Evolutionary conservation across 106 monocot species (phyloP), one percentile per base, ranked within the genome.

Genomic region (Dendrobium catenatum): DNA sequence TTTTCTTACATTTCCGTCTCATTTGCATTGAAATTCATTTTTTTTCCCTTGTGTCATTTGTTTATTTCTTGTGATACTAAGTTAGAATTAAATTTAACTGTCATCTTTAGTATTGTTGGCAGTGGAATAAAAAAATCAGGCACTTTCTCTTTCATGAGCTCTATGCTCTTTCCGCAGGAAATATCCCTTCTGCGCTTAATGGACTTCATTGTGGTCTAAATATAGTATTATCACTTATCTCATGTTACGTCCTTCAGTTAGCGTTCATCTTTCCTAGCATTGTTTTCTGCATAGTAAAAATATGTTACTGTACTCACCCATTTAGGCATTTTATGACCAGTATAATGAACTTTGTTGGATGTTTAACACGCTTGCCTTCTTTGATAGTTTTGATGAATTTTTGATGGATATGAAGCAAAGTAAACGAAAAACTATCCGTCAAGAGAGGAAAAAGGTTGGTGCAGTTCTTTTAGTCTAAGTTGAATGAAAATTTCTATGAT

Each of bases 381-480:
- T 74, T 74, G 74, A 9, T 82, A 99, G 98, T 82, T 99, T 99
- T 86, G 95, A 99, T 83, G 98, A 99, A 47, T 99, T 99, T 84
- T 87, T 99, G 88, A 95, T 93, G 98, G 98, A 99, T 86, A 85
- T 99, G 92, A 99, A 91, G 81, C 95, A 95, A 86, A 91, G 83
- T 80, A 99, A 95, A 78, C 85, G 98, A 68, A 95, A 95, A 84
- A 95, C 83, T 79, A 95, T 99, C 49, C 80, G 98, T 15, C 93
- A 99, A 64, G 98, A 99, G 75, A 84, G 98, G 42, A 99, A 99
- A 88, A 99, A 99, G 98, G 98, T 99, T 78, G 41, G 76, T 76
- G 49, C 80, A 17, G 7, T 80, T 74, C 27, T 29, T 20, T 72
- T 72, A 11, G 29, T 10, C 4, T 40, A 72, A 37, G 13, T 40